Percentiles rank a stretch among this genome's conserved stretches.
Evolutionary conservation across 345 rosid genomes (phyloP).

Genomic region (Excoecaria agallocha): DNA sequence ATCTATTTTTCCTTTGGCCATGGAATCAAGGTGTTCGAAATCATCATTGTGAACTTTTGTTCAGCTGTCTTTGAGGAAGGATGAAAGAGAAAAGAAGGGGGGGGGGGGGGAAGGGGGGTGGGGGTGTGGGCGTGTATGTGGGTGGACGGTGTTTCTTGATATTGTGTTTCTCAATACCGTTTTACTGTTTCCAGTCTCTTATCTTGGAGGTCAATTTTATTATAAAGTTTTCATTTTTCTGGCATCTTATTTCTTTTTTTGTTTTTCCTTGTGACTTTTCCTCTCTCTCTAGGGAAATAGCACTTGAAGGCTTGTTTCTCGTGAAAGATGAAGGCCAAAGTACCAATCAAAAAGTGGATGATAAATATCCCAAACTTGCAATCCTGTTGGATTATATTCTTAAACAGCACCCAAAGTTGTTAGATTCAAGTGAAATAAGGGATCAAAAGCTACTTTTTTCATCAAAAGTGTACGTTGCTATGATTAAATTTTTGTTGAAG

Average conservation of each 20-base stretch:
- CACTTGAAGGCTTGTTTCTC: conserved; percentile 80
- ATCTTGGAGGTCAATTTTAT: neutral
- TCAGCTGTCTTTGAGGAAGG: neutral
- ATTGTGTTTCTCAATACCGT: neutral
- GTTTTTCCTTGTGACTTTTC: conserved; percentile 1
- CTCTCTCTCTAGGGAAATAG: conserved; percentile 63
- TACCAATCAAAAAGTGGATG: conserved; percentile 40
- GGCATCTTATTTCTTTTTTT: neutral
- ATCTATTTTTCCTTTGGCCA: neutral
- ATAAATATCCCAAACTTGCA: conserved; percentile 64
- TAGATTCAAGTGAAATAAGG: conserved; percentile 64
- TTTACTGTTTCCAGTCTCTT: neutral
- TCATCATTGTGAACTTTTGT: neutral
- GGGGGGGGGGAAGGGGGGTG: too few relatives aligned
- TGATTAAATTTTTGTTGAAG: conserved; percentile 73
- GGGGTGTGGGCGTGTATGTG: too few relatives aligned
- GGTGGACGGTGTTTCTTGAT: neutral
- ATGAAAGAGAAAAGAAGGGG: neutral
- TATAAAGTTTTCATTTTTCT: neutral
- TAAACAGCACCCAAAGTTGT: conserved; percentile 68
- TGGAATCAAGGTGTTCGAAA: neutral
- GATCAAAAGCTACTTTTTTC: conserved; percentile 77
- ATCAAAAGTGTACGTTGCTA: conserved; percentile 64
- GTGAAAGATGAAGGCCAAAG: conserved; percentile 46
- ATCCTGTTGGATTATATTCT: conserved; percentile 71